Conservation (phyloP, 2,329 filamentous ascomycete species). For the Ophiostoma triangulosporum region DNA sequence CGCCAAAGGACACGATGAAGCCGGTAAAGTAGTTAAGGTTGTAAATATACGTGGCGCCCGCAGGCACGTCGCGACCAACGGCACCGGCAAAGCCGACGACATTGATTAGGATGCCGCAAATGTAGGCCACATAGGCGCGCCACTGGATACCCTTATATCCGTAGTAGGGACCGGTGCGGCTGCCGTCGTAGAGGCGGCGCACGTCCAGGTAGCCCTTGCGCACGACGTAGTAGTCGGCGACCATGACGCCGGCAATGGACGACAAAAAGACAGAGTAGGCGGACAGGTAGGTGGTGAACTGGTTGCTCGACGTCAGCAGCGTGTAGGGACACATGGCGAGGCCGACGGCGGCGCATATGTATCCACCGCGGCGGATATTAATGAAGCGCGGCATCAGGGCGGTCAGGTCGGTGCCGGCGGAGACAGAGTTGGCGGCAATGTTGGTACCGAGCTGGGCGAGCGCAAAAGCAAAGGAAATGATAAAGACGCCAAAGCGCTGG, state of each 20-base stretch:
- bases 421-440: slow-evolving; percentile 76
- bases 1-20: slow-evolving; percentile 51
- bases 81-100: slow-evolving; percentile 84
- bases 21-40: slow-evolving; percentile 84
- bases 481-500: slow-evolving; percentile 62
- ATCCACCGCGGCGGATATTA: slow-evolving; percentile 76
- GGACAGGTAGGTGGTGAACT: slow-evolving; percentile 83
- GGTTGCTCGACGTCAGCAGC: slow-evolving; percentile 59
- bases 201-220: slow-evolving; percentile 70
- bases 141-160: slow-evolving; percentile 63
- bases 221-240: slow-evolving; percentile 77
- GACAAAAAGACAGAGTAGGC: slow-evolving; percentile 91
- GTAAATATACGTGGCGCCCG: slow-evolving; percentile 74
- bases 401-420: slow-evolving; percentile 70
- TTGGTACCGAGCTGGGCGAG: slow-evolving; percentile 78
- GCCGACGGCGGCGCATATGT: slow-evolving; percentile 67
- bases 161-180: slow-evolving; percentile 55
- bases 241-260: slow-evolving; percentile 83
- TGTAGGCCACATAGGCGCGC: slow-evolving; percentile 72
- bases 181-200: slow-evolving; percentile 64
- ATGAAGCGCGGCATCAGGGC: slow-evolving; percentile 67
- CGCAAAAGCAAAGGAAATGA: slow-evolving; percentile 57
- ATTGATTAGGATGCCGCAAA: slow-evolving; percentile 75
- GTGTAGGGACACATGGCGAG: slow-evolving; percentile 82
- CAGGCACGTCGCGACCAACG: slow-evolving; percentile 56